Conservation (phyloP, 305 asterid species). For the Fraxinus platypoda region DNA sequence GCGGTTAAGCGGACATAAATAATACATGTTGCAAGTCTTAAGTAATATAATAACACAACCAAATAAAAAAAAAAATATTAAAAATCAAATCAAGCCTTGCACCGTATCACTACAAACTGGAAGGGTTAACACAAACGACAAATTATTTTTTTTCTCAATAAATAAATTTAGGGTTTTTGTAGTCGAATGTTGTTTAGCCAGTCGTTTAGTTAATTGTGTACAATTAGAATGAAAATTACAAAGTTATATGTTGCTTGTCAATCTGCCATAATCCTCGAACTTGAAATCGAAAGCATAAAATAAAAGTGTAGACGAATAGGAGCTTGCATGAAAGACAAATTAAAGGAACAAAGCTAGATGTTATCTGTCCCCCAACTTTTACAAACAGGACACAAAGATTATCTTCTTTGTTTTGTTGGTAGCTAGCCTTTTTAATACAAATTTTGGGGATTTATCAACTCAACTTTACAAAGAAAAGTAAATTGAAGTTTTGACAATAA, state of each 20-base stretch:
- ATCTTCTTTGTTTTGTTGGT: constrained; percentile 26
- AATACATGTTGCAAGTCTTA: background rate
- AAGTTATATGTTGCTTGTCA: background rate
- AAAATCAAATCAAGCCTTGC: background rate
- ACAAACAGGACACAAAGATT: constrained; percentile 2
- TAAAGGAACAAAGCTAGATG: background rate
- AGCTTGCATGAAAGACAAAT: background rate
- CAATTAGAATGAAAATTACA: background rate
- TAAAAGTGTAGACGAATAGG: background rate
- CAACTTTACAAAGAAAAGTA: background rate
- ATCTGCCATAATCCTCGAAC: background rate
- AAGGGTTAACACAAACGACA: background rate
- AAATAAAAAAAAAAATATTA: too few relatives aligned
- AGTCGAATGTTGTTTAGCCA: background rate
- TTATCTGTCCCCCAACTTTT: background rate
- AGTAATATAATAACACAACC: background rate
- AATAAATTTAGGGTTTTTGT: too few relatives aligned
- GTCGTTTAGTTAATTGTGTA: too few relatives aligned
- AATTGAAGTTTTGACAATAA: background rate
- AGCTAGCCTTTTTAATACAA: constrained; percentile 19
- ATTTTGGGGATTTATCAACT: background rate
- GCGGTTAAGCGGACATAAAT: background rate
- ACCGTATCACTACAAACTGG: background rate
- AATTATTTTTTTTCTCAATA: too few relatives aligned
- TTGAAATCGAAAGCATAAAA: background rate